Evolutionary conservation across 2,329 filamentous ascomycete genomes (phyloP).

Genomic region (Elsinoe ampelina): DNA sequence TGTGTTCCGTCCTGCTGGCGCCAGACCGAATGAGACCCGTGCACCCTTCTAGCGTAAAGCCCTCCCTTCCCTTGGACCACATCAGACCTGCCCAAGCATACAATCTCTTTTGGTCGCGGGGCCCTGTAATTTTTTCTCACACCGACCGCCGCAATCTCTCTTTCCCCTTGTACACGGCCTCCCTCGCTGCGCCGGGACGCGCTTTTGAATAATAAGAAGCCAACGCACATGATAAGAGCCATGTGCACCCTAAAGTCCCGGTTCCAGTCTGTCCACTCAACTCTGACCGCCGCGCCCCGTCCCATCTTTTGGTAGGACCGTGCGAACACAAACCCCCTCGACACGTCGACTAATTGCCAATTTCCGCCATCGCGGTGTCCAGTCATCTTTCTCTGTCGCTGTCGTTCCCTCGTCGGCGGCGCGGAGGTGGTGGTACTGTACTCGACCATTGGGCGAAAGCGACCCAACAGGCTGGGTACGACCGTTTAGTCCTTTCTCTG

Average conservation of each 20-base stretch:
- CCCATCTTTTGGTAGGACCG: background rate
- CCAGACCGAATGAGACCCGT: background rate
- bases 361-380: background rate
- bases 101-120: slow-evolving; percentile 10
- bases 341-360: slow-evolving; percentile 11
- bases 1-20: slow-evolving; percentile 7
- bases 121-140: background rate
- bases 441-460: background rate
- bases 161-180: slow-evolving; percentile 7
- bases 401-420: background rate
- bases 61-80: background rate
- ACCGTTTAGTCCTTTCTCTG: background rate
- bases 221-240: slow-evolving; percentile 5
- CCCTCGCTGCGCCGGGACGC: background rate
- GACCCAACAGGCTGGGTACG: slow-evolving; percentile 1
- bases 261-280: background rate
- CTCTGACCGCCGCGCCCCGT: background rate
- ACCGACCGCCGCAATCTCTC: slow-evolving; percentile 9
- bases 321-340: background rate
- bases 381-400: background rate
- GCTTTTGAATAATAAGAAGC: background rate
- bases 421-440: slow-evolving; percentile 2
- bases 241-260: background rate
- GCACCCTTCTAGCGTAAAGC: slow-evolving; percentile 4
- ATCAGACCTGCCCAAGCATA: background rate